Evolutionary conservation across 164 flowering plant genomes (phyloP), one percentile per base, ranked within the genome.

Genomic region (Dillenia suffruticosa): DNA sequence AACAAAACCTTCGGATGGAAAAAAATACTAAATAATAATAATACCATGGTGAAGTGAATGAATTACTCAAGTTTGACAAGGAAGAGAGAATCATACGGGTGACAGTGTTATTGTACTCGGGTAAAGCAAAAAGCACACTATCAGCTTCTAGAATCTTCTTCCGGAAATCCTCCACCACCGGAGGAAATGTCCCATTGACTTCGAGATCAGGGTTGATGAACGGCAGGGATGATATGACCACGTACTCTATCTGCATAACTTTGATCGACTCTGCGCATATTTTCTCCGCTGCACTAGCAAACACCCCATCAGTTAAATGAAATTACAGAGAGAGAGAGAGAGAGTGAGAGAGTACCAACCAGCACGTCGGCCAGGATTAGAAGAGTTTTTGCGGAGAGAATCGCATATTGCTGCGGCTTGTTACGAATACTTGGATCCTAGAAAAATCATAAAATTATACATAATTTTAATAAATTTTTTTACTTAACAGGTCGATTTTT

Each of bases 121-220:
- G 82, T 0, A 82, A 75, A 60, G 88, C 85, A 56, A 83, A 83
- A 59, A 83, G 80, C 44, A 77, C 12, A 63, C 79, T 40, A 40
- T 83, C 88, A 32, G 83, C 78, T 14, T 52, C 65, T 0, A 64
- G 77, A 47, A 79, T 79, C 68, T 77, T 77, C 64, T 62, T 67
- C 3, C 85, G 80, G 65, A 83, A 81, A 16, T 72, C 76, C 44
- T 83, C 85, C 1, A 83, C 83, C 5, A 40, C 70, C n/a, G 74
- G 67, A 9, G 85, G 88, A 55, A 24, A 83, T 46, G 55, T 78
- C 17, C 81, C 79, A 51, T 49, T 47, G 51, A 65, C 74, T 64
- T 78, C 82, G 13, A 82, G 82, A 58, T 82, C 84, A 5, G 81
- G 73, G 73, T 82, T 82, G 47, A 78, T n/a, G 68, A 80, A 62